Base-by-base conservation (phyloP, 306 rosid genomes). In the Adenanthera pavonina region DNA sequence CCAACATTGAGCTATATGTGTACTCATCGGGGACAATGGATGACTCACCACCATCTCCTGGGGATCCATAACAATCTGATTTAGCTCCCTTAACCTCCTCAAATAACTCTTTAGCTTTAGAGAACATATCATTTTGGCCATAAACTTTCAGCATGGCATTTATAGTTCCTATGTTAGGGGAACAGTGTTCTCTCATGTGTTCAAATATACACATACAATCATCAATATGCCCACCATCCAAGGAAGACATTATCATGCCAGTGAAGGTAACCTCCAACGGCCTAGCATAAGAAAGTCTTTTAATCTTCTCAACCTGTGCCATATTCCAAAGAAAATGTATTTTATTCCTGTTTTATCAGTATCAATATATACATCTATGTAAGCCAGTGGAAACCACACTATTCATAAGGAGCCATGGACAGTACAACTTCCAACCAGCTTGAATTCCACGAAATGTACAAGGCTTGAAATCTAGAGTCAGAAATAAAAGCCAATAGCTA, bases 221-320 rank as follows among this genome's bases (percentile, higher is more conserved):
- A 70, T 89, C 88, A 67, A 93, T 76, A 84, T 87, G 89, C 56
- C 99, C 94, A 33, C 91, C 97, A 78, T 88, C 90, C 88, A 90
- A 80, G 73, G 93, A 82, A 84, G 99, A 88, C 83, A 20, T 81
- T 72, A 95, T 95, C 94, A 95, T 89, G 91, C 98, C 99, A 1
- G 98, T 95, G 88, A 95, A 93, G 83, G 98, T 84, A 75, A 90
- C 81, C 82, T 89, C 98, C 90, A 93, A 87, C 20, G 99, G 99
- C 87, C 83, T 92, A 76, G 88, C 78, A 69, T 67, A 86, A 13
- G 91, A 16, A 47, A 95, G 78, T 30, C 75, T 88, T 81, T 80
- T 90, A 86, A 95, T 95, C 89, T 88, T 95, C 78, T 85, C 89
- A 81, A 90, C 91, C 97, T 93, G 91, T 84, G 60, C 72, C 81